Base-by-base conservation (phyloP, 306 rosid genomes). In the Ziziphus jujuba region DNA sequence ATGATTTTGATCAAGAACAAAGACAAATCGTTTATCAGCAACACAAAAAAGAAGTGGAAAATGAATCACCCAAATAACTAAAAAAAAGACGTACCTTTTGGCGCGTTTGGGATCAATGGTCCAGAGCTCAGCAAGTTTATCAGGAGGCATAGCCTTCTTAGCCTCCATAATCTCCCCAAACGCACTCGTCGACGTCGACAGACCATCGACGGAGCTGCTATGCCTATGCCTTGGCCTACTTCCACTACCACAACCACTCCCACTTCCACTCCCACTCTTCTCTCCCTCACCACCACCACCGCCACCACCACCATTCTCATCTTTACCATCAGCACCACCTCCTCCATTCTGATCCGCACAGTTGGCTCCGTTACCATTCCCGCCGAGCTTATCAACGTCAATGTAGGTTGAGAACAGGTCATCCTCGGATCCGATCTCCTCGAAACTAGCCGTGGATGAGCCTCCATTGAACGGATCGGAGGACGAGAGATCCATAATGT, bases 91-190 rank as follows among this genome's bases (percentile, higher is more conserved):
- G 63, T 19, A 95, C 99, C 99, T 95, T 83, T 95, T 95, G 77
- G 99, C 99, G 52, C 99, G 96, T 79, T 90, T 95, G 52, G 99
- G 97, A 81, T 95, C 99, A 68, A 89, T 56, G 22, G 45, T 70
- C 99, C 99, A 95, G n/a, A 95, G 97, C 84, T 95, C 99, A 1
- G 97, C 97, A 48, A 95, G 91, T 82, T 95, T 91, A 81, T 91
- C 97, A 19, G 99, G 97, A 79, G 99, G 96, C 99, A 95, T 95
- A n/a, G 99, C 99, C 75, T 95, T 95, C 84, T 95, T 95, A 0
- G 99, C 97, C 4, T 95, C 99, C 97, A 95, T 87, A 56, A 91
- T 82, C 76, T 95, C 99, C 8, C 96, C 95, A 53, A 95, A 87
- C 84, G 83, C 75, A 47, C 85, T 77, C 15, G 92, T 79, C 51